A percentile compares a stretch with the other conserved stretches of the same genome.
These are phyloP conservation scores for Porcisia deanei DNA, from an alignment of 208 protist species.

Conservation along the genomic window DNA sequence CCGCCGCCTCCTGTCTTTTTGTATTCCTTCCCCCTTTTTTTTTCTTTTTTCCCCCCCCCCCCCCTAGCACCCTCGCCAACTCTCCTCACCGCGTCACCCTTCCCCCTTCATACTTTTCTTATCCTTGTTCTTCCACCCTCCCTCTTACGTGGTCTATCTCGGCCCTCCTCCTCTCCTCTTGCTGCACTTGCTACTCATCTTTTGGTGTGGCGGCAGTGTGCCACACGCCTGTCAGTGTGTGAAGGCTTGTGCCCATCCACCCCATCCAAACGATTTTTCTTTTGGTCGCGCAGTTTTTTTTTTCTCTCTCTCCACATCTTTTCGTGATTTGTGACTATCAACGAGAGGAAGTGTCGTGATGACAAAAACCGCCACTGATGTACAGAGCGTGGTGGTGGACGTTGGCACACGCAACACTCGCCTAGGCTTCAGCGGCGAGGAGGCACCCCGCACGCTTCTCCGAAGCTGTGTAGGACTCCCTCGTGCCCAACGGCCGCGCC, in stretches of 20 bases:
- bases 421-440: conserved; percentile 95
- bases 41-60: too few species aligned
- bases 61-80: not conserved
- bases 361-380: not conserved
- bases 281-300: not conserved
- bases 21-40: not conserved
- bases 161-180: conserved; percentile 1
- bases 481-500: conserved; percentile 56
- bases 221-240: not conserved
- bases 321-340: not conserved
- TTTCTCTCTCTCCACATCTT: not conserved
- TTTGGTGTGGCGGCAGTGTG: not conserved
- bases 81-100: not conserved
- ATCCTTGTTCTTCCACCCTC: not conserved
- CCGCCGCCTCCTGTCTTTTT: not conserved
- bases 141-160: not conserved
- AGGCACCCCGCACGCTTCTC: conserved; percentile 92
- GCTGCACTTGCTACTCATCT: not conserved
- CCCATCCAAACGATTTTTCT: not conserved
- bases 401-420: conserved; percentile 94
- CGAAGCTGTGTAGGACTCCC: conserved; percentile 79
- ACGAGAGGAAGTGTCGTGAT: not conserved
- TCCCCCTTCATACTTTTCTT: not conserved
- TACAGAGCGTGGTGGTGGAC: conserved; percentile 93
- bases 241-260: not conserved